A percentile compares a stretch with the other conserved stretches of the same genome.
Evolutionary conservation across 2,329 filamentous ascomycete genomes (phyloP).

Genomic region (Trichoderma sp.): DNA sequence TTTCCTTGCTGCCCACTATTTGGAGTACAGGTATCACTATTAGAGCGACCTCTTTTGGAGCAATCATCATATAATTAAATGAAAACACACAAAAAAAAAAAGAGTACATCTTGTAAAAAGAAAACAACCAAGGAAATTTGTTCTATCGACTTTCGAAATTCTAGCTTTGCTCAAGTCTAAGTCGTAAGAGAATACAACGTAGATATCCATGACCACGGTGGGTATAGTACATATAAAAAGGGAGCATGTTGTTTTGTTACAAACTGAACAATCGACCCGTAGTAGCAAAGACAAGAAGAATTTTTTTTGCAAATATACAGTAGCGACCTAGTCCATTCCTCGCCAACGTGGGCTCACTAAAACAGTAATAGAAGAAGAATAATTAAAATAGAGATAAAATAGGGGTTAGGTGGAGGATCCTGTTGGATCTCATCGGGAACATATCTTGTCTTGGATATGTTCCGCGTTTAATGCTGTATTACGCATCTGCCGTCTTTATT

Average conservation of each 20-base stretch:
- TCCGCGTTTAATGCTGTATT: slow-evolving; percentile 3
- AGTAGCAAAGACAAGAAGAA: background rate
- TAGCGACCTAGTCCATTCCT: background rate
- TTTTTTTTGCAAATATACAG: slow-evolving; percentile 11
- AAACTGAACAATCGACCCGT: background rate
- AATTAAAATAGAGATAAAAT: background rate
- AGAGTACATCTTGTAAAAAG: background rate
- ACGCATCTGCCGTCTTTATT: background rate
- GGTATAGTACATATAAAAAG: slow-evolving; percentile 18
- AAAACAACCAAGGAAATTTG: background rate
- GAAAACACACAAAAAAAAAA: background rate
- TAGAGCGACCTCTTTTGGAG: background rate
- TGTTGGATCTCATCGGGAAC: background rate
- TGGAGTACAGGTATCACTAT: background rate
- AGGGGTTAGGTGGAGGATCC: background rate
- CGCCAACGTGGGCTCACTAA: background rate
- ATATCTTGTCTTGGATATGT: background rate
- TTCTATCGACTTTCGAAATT: slow-evolving; percentile 9
- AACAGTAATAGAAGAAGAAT: background rate
- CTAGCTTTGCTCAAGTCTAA: slow-evolving; percentile 18
- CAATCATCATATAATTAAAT: background rate
- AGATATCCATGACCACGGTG: slow-evolving; percentile 19
- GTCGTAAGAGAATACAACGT: slow-evolving; percentile 7
- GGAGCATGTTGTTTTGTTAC: background rate
- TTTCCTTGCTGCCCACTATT: background rate